Conservation (phyloP, 2,329 filamentous ascomycete genomes). For the Venturia aucupariae region DNA sequence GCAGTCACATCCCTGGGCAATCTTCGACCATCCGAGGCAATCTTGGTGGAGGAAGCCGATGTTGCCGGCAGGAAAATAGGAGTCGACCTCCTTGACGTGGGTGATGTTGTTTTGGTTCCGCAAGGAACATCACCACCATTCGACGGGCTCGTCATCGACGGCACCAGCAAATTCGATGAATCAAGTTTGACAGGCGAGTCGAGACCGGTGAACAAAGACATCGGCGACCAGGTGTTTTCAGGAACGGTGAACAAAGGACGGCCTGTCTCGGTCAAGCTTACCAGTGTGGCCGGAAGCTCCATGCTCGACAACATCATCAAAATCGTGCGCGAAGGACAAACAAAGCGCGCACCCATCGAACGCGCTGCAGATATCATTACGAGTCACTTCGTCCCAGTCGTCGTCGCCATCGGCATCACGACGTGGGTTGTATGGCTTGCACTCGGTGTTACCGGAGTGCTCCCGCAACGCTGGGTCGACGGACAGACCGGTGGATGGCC, state of each 20-base stretch:
- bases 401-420: conserved; percentile 58
- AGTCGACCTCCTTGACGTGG: conserved; percentile 55
- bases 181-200: conserved; percentile 81
- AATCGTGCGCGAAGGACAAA: conserved; percentile 68
- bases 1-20: conserved; percentile 72
- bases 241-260: conserved; percentile 65
- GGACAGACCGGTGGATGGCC: conserved; percentile 53
- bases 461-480: conserved; percentile 50
- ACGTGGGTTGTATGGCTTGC: conserved; percentile 66
- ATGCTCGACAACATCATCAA: conserved; percentile 75
- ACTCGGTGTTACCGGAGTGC: conserved; percentile 48
- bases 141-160: conserved; percentile 55
- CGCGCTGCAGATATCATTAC: conserved; percentile 64
- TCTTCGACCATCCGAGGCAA: conserved; percentile 66
- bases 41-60: conserved; percentile 48
- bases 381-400: conserved; percentile 65
- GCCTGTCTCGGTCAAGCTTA: conserved; percentile 54
- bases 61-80: conserved; percentile 37
- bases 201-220: conserved; percentile 52
- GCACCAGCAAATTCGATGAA: conserved; percentile 69
- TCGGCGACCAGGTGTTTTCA: conserved; percentile 58
- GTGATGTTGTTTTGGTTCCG: conserved; percentile 55
- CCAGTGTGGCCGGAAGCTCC: conserved; percentile 55
- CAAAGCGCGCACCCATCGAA: conserved; percentile 65
- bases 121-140: conserved; percentile 78